phyloP scores from a whole-genome alignment of 306 rosid species.

The Medicago arabica region DNA sequence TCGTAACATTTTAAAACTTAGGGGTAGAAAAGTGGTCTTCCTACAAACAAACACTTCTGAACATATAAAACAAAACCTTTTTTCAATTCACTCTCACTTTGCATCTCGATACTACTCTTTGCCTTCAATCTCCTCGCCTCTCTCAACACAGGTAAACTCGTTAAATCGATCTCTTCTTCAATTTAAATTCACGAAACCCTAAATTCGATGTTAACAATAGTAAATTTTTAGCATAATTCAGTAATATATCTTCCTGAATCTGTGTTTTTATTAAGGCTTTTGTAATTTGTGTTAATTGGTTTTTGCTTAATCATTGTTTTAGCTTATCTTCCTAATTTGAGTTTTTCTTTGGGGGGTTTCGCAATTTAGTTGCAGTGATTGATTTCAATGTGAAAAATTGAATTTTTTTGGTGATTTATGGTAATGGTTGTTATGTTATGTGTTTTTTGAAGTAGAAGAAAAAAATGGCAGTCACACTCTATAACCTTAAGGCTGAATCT shows the following conservation, averaged over 20 bases:
- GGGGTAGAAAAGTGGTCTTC: no score
- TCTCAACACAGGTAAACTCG: background rate
- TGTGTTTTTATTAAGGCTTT: background rate
- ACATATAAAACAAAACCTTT: background rate
- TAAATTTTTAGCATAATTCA: background rate
- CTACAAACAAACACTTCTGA: no score
- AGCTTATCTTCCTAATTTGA: background rate
- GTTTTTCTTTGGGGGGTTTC: background rate
- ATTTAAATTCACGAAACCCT: background rate
- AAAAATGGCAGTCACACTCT: slow-evolving; percentile 72
- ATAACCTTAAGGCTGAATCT: slow-evolving; percentile 56
- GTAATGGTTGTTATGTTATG: background rate
- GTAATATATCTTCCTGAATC: background rate
- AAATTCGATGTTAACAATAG: background rate
- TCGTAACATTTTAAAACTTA: no score
- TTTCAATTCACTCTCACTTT: background rate
- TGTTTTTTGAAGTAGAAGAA: slow-evolving; percentile 43
- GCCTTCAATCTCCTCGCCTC: background rate
- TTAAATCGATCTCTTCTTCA: background rate
- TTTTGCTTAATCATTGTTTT: background rate
- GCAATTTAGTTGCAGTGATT: background rate
- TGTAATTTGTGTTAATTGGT: background rate
- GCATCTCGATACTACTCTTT: background rate
- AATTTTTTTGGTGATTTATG: background rate
- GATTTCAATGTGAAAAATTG: background rate